phyloP scores from a whole-genome alignment of 352 stramenopile species.

The Phytophthora fragariae region DNA sequence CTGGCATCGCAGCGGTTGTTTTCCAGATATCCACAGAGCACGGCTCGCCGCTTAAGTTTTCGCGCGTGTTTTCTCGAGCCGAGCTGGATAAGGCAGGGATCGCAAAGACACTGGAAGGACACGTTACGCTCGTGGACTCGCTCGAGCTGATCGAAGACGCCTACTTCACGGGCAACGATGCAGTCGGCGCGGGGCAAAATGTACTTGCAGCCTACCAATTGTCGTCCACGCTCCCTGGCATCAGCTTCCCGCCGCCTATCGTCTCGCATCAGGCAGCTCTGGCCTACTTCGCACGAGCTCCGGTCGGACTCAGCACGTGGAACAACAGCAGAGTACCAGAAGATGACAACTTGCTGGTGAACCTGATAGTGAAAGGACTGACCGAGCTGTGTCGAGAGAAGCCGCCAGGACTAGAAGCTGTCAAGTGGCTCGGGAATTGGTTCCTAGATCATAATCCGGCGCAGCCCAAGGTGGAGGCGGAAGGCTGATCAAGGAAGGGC shows the following conservation, averaged over 20 bases:
- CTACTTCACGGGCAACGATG: slow-evolving; percentile 66
- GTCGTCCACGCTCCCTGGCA: slow-evolving; percentile 64
- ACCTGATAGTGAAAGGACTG: slow-evolving; percentile 79
- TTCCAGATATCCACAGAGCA: slow-evolving; percentile 44
- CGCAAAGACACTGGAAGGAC: slow-evolving; percentile 67
- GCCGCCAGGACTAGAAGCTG: slow-evolving; percentile 72
- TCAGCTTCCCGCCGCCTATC: slow-evolving; percentile 63
- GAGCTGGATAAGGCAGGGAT: slow-evolving; percentile 63
- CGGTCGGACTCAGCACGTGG: slow-evolving; percentile 59
- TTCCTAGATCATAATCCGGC: slow-evolving; percentile 89
- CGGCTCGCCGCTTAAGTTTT: slow-evolving; percentile 62
- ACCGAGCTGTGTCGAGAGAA: slow-evolving; percentile 87
- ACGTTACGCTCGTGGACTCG: slow-evolving; percentile 66
- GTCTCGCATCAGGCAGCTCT: slow-evolving; percentile 66
- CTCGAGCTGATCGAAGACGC: slow-evolving; percentile 74
- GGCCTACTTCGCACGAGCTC: slow-evolving; percentile 65
- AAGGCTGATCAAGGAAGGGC: slow-evolving; percentile 26
- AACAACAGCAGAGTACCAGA: slow-evolving; percentile 44
- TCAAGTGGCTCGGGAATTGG: slow-evolving; percentile 86
- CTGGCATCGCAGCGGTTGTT: slow-evolving; percentile 65
- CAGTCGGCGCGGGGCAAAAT: slow-evolving; percentile 35
- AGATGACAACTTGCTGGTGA: slow-evolving; percentile 56
- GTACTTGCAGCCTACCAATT: slow-evolving; percentile 67
- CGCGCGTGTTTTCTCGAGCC: slow-evolving; percentile 58
- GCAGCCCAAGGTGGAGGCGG: slow-evolving; percentile 73